Evolutionary conservation across 441 rosid genomes (phyloP).

Genomic region (Jatropha podagrica): DNA sequence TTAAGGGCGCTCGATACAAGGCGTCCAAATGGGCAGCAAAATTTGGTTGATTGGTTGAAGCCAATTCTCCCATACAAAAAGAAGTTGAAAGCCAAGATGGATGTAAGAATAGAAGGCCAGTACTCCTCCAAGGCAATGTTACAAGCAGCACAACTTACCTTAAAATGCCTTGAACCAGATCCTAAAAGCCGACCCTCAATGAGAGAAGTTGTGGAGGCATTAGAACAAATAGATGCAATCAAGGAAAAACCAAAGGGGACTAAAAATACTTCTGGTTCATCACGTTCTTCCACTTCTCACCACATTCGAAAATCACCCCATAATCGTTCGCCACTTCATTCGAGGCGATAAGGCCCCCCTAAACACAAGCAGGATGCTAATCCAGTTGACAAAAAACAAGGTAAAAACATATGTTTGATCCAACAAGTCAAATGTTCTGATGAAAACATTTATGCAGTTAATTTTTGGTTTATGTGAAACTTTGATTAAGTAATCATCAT

Average conservation of each 20-base stretch:
- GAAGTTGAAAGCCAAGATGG: conserved; percentile 58
- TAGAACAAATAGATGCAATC: conserved; percentile 50
- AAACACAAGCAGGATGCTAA: background rate
- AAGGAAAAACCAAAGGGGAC: conserved; percentile 32
- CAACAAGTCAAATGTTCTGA: background rate
- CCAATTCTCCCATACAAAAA: conserved; percentile 51
- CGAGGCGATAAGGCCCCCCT: conserved; percentile 11
- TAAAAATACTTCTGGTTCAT: conserved; percentile 15
- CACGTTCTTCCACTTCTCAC: conserved; percentile 11
- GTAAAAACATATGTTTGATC: background rate
- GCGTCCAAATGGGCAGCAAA: conserved; percentile 59
- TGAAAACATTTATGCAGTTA: background rate
- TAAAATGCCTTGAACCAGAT: conserved; percentile 56
- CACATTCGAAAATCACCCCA: conserved; percentile 18
- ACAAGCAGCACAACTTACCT: conserved; percentile 58
- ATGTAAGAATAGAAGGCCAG: conserved; percentile 59
- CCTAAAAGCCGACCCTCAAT: conserved; percentile 74
- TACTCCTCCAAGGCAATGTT: conserved; percentile 62
- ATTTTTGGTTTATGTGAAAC: background rate
- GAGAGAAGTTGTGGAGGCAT: conserved; percentile 64
- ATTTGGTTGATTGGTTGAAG: conserved; percentile 71
- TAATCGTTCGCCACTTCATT: conserved; percentile 21
- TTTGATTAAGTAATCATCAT: background rate
- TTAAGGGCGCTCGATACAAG: conserved; percentile 57
- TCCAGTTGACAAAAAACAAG: background rate